Evolutionary conservation across 2,329 filamentous ascomycete species (phyloP).

Genomic region (Rutstroemia sp.): DNA sequence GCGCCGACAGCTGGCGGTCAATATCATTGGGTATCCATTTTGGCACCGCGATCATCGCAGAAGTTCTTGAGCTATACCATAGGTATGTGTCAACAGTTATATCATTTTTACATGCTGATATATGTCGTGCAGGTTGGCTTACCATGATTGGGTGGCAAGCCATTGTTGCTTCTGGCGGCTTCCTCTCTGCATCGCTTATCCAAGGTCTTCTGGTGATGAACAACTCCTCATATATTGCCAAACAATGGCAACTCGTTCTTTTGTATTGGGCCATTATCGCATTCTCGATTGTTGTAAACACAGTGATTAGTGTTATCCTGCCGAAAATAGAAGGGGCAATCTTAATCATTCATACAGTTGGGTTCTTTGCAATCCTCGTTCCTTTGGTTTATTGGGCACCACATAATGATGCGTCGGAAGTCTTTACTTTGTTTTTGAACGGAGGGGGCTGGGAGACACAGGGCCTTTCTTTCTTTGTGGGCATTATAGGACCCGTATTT

Average conservation of each 20-base stretch:
- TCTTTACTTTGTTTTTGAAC: slow-evolving; percentile 28
- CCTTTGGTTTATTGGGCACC: slow-evolving; percentile 28
- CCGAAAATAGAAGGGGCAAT: slow-evolving; percentile 37
- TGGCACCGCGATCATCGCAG: slow-evolving; percentile 39
- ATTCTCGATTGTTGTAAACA: slow-evolving; percentile 37
- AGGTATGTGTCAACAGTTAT: too few species aligned
- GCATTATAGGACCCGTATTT: background rate
- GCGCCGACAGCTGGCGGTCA: slow-evolving; percentile 50
- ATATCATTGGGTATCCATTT: slow-evolving; percentile 50
- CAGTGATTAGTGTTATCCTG: slow-evolving; percentile 29
- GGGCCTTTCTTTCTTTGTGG: slow-evolving; percentile 30
- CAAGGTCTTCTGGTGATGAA: slow-evolving; percentile 34
- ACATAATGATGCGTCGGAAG: slow-evolving; percentile 12
- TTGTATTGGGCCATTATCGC: slow-evolving; percentile 34
- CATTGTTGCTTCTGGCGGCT: slow-evolving; percentile 33
- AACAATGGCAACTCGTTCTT: slow-evolving; percentile 36
- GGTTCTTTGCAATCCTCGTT: slow-evolving; percentile 37
- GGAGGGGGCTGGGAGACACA: slow-evolving; percentile 24
- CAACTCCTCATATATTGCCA: slow-evolving; percentile 28
- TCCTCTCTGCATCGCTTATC: slow-evolving; percentile 36
- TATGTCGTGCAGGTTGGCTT: slow-evolving; percentile 39
- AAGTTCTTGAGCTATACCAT: slow-evolving; percentile 47
- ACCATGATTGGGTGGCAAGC: slow-evolving; percentile 39
- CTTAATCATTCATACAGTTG: slow-evolving; percentile 36
- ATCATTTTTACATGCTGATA: too few species aligned